Evolutionary conservation across 352 stramenopile genomes (phyloP).

Genomic region (Phytopythium aichiense): DNA sequence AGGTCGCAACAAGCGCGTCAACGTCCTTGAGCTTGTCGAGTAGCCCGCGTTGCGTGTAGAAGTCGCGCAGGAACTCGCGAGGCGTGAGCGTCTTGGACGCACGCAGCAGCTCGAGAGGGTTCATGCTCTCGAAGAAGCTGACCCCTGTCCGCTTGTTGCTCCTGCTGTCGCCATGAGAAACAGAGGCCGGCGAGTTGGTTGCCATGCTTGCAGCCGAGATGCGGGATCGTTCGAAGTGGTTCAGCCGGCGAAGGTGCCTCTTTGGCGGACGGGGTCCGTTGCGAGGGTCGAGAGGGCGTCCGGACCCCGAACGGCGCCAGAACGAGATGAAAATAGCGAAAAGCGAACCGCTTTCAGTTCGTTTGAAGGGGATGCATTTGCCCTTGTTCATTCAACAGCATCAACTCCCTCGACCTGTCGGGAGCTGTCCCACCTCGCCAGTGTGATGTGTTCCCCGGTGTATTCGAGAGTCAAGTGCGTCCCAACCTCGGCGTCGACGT

Average conservation of each 20-base stretch:
- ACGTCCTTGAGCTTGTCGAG: constrained; percentile 70
- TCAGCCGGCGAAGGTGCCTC: background rate
- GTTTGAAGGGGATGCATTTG: background rate
- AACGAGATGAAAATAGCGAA: background rate
- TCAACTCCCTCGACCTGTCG: no score
- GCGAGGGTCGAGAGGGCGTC: background rate
- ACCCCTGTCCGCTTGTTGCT: constrained; percentile 6
- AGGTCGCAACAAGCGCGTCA: constrained; percentile 47
- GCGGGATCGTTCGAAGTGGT: background rate
- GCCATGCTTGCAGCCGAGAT: background rate
- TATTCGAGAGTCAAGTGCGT: background rate
- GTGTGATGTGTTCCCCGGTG: background rate
- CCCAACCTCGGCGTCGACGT: background rate
- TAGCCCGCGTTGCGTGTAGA: constrained; percentile 61
- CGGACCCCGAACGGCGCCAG: background rate
- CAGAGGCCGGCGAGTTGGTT: background rate
- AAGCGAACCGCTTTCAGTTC: background rate
- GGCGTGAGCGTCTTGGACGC: constrained; percentile 46
- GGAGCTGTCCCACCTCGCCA: background rate
- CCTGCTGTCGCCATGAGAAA: background rate
- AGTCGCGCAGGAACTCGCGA: constrained; percentile 64
- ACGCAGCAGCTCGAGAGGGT: constrained; percentile 51
- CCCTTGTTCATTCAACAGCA: background rate
- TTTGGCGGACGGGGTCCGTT: background rate
- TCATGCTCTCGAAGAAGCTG: constrained; percentile 49